Conservation (phyloP, 768 basidiomycete species). For the Xerocomellus intermedius region DNA sequence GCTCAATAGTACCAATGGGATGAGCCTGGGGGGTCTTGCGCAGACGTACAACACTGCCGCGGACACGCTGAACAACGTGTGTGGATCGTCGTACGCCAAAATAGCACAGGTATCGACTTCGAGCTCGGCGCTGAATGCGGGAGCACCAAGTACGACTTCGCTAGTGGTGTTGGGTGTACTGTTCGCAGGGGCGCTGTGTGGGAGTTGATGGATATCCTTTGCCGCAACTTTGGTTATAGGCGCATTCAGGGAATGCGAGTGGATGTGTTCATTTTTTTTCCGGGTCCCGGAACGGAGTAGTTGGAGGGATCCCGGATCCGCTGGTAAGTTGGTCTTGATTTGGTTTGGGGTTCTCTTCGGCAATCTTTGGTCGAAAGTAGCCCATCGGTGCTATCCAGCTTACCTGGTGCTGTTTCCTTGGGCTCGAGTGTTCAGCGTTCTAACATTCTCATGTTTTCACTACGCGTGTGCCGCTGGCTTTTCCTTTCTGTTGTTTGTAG, state of each 20-base stretch:
- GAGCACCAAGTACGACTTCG: slow-evolving; percentile 2
- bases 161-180: slow-evolving; percentile 11
- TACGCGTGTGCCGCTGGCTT: neutral
- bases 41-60: slow-evolving; percentile 51
- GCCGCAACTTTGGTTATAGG: neutral
- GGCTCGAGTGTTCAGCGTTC: neutral
- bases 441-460: neutral
- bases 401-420: neutral
- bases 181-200: slow-evolving; percentile 7
- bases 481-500: neutral
- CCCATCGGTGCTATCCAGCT: neutral
- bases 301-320: neutral
- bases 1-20: slow-evolving; percentile 36
- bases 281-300: neutral
- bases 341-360: neutral
- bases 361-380: neutral
- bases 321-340: neutral
- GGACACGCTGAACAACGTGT: slow-evolving; percentile 43
- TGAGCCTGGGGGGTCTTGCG: slow-evolving; percentile 37
- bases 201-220: slow-evolving; percentile 7
- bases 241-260: neutral
- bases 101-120: slow-evolving; percentile 10
- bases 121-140: slow-evolving; percentile 8
- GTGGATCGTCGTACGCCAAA: slow-evolving; percentile 50
- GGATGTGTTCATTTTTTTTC: neutral